Conservation (phyloP, 2,329 filamentous ascomycete species). For the Penicillium sp. region DNA sequence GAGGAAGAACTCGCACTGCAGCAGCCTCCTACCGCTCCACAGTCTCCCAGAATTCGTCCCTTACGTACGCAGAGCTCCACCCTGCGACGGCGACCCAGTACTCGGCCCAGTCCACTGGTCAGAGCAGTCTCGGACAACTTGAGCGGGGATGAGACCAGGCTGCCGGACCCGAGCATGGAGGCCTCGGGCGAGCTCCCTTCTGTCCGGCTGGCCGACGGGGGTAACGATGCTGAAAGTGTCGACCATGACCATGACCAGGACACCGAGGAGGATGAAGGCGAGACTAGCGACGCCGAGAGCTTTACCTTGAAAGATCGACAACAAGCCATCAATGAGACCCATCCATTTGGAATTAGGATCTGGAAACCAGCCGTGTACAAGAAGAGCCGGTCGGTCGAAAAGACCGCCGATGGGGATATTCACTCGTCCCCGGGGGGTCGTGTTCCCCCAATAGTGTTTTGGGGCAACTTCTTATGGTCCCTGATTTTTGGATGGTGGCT, state of each 20-base stretch:
- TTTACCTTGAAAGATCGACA: slow-evolving; percentile 97
- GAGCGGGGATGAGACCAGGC: slow-evolving; percentile 35
- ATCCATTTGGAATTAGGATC: slow-evolving; percentile 96
- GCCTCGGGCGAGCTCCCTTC: slow-evolving; percentile 18
- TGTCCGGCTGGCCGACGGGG: slow-evolving; percentile 27
- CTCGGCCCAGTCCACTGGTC: slow-evolving; percentile 29
- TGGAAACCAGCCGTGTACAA: slow-evolving; percentile 99
- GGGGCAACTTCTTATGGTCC: slow-evolving; percentile 90
- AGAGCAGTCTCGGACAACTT: slow-evolving; percentile 38
- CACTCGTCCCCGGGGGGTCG: slow-evolving; percentile 87
- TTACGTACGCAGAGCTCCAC: slow-evolving; percentile 36
- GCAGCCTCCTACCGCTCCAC: slow-evolving; percentile 27
- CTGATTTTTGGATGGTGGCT: slow-evolving; percentile 96
- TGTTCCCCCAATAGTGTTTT: slow-evolving; percentile 75
- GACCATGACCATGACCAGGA: slow-evolving; percentile 20
- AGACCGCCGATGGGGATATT: slow-evolving; percentile 92
- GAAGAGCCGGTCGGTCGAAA: slow-evolving; percentile 92
- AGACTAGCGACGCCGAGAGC: slow-evolving; percentile 87
- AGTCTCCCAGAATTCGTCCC: slow-evolving; percentile 34
- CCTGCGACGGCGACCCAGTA: slow-evolving; percentile 36
- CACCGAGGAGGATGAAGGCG: slow-evolving; percentile 51
- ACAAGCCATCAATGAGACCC: slow-evolving; percentile 96
- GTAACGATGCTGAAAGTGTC: slow-evolving; percentile 17
- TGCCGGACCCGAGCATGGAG: slow-evolving; percentile 28
- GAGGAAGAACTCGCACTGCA: slow-evolving; percentile 58